Conservation (phyloP, 805 yeast genomes). For the Lachancea fermentati region DNA sequence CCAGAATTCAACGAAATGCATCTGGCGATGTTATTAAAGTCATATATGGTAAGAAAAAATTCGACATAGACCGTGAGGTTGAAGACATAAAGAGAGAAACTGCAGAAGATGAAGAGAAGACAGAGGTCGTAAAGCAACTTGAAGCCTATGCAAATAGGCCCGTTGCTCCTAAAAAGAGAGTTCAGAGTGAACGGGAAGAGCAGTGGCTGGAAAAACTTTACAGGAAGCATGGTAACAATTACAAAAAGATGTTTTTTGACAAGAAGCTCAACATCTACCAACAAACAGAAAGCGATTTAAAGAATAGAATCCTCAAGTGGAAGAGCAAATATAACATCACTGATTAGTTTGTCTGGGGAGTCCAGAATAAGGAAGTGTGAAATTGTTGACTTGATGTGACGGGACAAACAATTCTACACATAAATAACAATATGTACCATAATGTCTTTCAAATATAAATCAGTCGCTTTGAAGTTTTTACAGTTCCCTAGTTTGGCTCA, state of each 20-base stretch:
- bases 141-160: slow-evolving; percentile 51
- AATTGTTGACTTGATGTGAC: too few species aligned
- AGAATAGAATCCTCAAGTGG: slow-evolving; percentile 67
- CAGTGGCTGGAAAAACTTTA: slow-evolving; percentile 63
- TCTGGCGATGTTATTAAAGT: slow-evolving; percentile 62
- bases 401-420: neutral
- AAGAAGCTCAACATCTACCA: slow-evolving; percentile 76
- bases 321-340: slow-evolving; percentile 40
- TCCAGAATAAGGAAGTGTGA: too few species aligned
- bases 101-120: slow-evolving; percentile 26
- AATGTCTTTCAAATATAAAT: neutral
- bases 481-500: slow-evolving; percentile 57
- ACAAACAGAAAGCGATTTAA: slow-evolving; percentile 79
- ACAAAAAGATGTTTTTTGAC: slow-evolving; percentile 89
- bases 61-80: slow-evolving; percentile 32
- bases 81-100: slow-evolving; percentile 22
- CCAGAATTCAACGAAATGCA: slow-evolving; percentile 65
- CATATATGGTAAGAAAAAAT: slow-evolving; percentile 62
- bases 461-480: too few species aligned
- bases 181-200: slow-evolving; percentile 64
- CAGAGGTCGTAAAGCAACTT: slow-evolving; percentile 63
- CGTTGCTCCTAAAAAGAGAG: slow-evolving; percentile 42
- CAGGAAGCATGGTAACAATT: slow-evolving; percentile 82
- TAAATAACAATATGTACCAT: neutral
- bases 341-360: too few species aligned